Percentiles rank a stretch among this genome's conserved stretches.
phyloP scores from a whole-genome alignment of 352 stramenopile genomes.

The Lagenidium sp. region DNA sequence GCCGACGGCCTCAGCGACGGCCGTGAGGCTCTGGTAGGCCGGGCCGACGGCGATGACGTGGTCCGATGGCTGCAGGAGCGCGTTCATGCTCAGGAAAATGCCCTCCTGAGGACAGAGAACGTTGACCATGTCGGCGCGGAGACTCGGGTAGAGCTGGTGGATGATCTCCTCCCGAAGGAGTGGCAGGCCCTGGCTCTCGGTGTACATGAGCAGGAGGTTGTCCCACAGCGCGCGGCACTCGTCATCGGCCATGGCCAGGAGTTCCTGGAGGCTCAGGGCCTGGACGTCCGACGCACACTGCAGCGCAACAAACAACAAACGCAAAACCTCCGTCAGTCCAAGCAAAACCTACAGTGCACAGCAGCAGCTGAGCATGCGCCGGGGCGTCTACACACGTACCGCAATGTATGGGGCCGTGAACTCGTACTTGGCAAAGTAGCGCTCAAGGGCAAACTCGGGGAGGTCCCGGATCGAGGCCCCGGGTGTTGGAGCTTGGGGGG shows the following conservation, averaged over 20 bases:
- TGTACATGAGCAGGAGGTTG: slow-evolving; percentile 29
- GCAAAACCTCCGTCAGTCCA: not conserved
- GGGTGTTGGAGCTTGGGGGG: no score
- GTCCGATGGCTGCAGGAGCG: slow-evolving; percentile 30
- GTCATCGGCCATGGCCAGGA: slow-evolving; percentile 28
- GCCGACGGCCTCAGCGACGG: slow-evolving; percentile 24
- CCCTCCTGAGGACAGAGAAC: slow-evolving; percentile 44
- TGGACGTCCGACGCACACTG: slow-evolving; percentile 33
- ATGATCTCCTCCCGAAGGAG: slow-evolving; percentile 30
- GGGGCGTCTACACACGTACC: slow-evolving; percentile 10
- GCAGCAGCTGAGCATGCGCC: not conserved
- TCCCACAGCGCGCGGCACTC: slow-evolving; percentile 34
- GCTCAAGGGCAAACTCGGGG: slow-evolving; percentile 31
- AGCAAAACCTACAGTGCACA: no score
- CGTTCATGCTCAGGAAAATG: slow-evolving; percentile 47
- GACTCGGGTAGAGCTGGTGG: slow-evolving; percentile 17
- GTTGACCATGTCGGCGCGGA: slow-evolving; percentile 18
- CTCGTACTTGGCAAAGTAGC: slow-evolving; percentile 47
- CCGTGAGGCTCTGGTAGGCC: slow-evolving; percentile 42
- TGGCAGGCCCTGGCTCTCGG: slow-evolving; percentile 26
- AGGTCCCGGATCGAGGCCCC: no score
- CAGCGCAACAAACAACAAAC: not conserved
- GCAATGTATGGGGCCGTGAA: slow-evolving; percentile 27
- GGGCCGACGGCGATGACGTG: slow-evolving; percentile 39
- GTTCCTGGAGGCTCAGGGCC: slow-evolving; percentile 21